Evolutionary conservation across 2,329 filamentous ascomycete species (phyloP).

Genomic region (Neofusicoccum cordaticola): DNA sequence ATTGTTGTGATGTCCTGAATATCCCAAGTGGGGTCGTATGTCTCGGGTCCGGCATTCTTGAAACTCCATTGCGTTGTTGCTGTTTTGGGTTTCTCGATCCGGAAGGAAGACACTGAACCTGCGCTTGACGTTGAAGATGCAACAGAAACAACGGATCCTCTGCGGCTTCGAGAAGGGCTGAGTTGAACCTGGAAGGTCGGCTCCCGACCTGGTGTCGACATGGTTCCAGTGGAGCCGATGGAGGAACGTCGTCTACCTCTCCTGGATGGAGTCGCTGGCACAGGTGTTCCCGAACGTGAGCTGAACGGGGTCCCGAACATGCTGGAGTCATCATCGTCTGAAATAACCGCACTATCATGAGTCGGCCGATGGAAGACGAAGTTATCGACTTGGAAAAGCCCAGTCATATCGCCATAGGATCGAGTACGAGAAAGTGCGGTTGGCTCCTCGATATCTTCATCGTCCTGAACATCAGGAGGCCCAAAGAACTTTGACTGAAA

Average conservation of each 20-base stretch:
- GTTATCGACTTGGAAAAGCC: conserved; percentile 2
- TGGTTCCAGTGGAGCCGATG: neutral
- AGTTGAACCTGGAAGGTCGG: neutral
- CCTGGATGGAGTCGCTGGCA: neutral
- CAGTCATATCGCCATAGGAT: neutral
- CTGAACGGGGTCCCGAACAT: conserved; percentile 1
- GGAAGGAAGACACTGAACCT: neutral
- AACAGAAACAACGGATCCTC: neutral
- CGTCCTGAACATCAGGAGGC: neutral
- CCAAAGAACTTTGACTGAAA: conserved; percentile 1
- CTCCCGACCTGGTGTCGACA: neutral
- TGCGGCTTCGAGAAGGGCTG: neutral
- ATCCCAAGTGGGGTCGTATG: conserved; percentile 17
- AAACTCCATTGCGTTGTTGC: neutral
- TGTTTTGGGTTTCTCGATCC: neutral
- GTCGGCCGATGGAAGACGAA: conserved; percentile 9
- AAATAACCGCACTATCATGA: neutral
- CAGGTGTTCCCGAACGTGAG: neutral
- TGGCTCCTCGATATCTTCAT: neutral
- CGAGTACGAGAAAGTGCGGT: neutral
- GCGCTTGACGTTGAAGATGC: neutral
- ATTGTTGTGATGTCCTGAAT: conserved; percentile 19
- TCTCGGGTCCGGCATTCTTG: neutral
- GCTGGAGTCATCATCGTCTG: neutral
- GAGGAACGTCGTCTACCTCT: neutral